These are phyloP conservation scores for Wickerhamomyces bisporus DNA, from an alignment of 805 yeast species.

Conservation along the genomic window DNA sequence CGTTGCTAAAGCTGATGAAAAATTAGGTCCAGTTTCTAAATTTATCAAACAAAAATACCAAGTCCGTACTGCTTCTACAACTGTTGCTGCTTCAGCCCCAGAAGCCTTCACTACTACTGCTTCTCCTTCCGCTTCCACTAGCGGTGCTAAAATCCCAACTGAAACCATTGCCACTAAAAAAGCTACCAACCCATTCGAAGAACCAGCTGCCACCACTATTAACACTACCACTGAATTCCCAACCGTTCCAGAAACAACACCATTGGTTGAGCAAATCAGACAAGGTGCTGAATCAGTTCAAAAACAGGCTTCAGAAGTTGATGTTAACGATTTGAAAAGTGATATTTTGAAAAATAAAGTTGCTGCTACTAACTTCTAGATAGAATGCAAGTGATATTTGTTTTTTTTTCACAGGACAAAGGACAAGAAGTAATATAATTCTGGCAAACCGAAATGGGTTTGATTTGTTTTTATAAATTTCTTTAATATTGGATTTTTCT, in stretches of 20 bases:
- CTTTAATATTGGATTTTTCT: too few relatives aligned
- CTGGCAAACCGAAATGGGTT: too few relatives aligned
- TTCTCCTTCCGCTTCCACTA: slow-evolving; percentile 9
- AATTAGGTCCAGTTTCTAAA: slow-evolving; percentile 62
- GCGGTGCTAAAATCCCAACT: slow-evolving; percentile 25
- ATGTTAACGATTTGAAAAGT: slow-evolving; percentile 25
- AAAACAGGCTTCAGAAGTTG: slow-evolving; percentile 1
- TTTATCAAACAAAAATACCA: slow-evolving; percentile 49
- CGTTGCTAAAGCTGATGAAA: slow-evolving; percentile 48
- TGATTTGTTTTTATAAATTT: too few relatives aligned
- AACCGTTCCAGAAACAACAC: slow-evolving; percentile 27
- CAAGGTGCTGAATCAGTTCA: slow-evolving; percentile 3
- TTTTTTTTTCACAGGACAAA: too few relatives aligned
- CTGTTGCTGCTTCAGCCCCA: slow-evolving; percentile 36
- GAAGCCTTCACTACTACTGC: slow-evolving; percentile 26
- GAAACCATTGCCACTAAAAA: slow-evolving; percentile 16
- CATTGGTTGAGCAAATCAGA: slow-evolving; percentile 18
- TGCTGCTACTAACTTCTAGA: slow-evolving; percentile 18
- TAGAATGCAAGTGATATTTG: too few relatives aligned
- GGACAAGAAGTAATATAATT: too few relatives aligned
- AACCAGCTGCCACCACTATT: slow-evolving; percentile 4
- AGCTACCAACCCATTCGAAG: slow-evolving; percentile 10
- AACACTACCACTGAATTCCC: slow-evolving; percentile 24
- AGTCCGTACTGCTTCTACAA: slow-evolving; percentile 66
- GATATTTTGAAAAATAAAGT: slow-evolving; percentile 28